phyloP scores from a whole-genome alignment of 306 rosid genomes.

The Quercus bicolor region DNA sequence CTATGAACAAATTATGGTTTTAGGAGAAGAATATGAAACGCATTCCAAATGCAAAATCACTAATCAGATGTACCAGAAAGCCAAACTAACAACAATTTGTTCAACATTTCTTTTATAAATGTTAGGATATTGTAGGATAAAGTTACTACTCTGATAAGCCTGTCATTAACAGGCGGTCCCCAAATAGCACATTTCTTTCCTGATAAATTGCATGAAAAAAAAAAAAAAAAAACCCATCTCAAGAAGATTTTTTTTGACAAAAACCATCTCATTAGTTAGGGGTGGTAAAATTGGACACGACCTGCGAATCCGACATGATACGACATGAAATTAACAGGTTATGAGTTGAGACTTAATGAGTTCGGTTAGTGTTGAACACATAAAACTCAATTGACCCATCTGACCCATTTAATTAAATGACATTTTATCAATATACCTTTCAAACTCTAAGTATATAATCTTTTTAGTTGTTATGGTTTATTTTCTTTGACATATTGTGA shows the following conservation, averaged over 20 bases:
- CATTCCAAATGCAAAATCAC: background rate
- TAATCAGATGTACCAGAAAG: background rate
- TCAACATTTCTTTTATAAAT: background rate
- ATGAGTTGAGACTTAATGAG: too few species aligned
- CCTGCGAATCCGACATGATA: accelerated
- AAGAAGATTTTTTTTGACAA: background rate
- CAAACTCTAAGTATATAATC: too few species aligned
- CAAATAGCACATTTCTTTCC: background rate
- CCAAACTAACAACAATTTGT: background rate
- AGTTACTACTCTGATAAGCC: background rate
- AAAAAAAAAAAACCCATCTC: background rate
- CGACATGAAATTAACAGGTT: too few species aligned
- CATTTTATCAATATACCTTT: too few species aligned
- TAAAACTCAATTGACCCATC: too few species aligned
- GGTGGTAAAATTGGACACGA: too few species aligned
- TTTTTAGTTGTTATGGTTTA: too few species aligned
- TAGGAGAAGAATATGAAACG: background rate
- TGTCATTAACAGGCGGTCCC: background rate
- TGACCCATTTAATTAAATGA: too few species aligned
- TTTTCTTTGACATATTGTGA: too few species aligned
- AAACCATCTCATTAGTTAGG: background rate
- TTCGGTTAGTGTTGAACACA: too few species aligned
- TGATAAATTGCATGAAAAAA: too few species aligned
- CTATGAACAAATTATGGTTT: background rate
- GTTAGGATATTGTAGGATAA: background rate